A percentile compares a stretch with the other conserved stretches of the same genome.
Conservation (phyloP, 352 stramenopile genomes). For the Globisporangium viniferum region DNA sequence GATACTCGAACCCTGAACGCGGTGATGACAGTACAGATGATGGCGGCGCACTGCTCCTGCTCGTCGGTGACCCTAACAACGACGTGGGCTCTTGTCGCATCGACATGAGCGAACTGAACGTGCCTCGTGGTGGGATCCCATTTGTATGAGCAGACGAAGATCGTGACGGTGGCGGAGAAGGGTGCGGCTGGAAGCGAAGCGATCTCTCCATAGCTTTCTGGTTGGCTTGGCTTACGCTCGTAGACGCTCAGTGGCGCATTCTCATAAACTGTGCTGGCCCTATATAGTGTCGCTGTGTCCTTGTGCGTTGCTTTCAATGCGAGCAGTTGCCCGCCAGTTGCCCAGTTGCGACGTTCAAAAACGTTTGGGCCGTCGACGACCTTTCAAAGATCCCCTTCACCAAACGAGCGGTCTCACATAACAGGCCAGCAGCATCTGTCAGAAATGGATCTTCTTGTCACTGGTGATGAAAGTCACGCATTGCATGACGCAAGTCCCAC, state of each 20-base stretch:
- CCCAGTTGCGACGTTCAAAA: too few species aligned
- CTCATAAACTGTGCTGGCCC: too few species aligned
- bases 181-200: background rate
- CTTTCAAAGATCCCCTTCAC: background rate
- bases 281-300: too few species aligned
- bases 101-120: conserved; percentile 39
- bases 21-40: conserved; percentile 10
- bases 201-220: background rate
- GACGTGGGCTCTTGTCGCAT: background rate
- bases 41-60: background rate
- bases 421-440: background rate
- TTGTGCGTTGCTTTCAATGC: too few species aligned
- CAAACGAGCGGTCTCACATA: background rate
- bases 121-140: conserved; percentile 26
- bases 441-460: background rate
- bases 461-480: background rate
- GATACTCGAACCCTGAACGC: conserved; percentile 13
- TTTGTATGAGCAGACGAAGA: background rate
- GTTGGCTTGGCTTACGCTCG: background rate
- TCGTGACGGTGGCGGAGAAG: background rate
- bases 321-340: too few species aligned
- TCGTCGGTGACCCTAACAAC: background rate
- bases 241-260: too few species aligned
- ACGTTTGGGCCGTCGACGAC: background rate
- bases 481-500: background rate